phyloP scores from a whole-genome alignment of 805 yeast genomes.

The Saccharomycopsis fibuligera region DNA sequence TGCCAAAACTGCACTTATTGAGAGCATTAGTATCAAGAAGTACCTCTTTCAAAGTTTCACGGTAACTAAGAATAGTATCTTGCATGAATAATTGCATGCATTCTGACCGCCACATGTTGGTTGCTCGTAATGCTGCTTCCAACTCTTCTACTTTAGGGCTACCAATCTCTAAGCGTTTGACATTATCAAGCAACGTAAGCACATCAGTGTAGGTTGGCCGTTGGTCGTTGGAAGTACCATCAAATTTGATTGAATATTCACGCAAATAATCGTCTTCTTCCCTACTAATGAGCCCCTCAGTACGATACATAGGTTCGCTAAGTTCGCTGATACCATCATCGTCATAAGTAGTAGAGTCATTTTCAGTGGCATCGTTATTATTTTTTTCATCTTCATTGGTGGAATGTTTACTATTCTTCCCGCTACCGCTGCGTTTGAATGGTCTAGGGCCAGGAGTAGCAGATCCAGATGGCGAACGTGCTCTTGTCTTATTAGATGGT shows the following conservation, averaged over 20 bases:
- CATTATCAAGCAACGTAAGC: conserved; percentile 23
- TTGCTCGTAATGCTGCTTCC: conserved; percentile 24
- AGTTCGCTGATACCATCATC: not conserved
- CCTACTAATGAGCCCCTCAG: conserved; percentile 2
- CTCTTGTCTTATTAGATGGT: too few species aligned
- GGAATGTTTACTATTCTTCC: too few species aligned
- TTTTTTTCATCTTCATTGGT: not conserved
- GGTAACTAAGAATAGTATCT: not conserved
- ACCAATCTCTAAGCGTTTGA: conserved; percentile 21
- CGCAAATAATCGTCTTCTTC: conserved; percentile 8
- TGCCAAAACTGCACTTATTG: conserved; percentile 5
- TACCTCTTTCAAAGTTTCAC: conserved; percentile 12
- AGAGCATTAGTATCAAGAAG: conserved; percentile 1
- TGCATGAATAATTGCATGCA: conserved; percentile 32
- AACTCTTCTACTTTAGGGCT: conserved; percentile 18
- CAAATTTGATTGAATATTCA: conserved; percentile 21
- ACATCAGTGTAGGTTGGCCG: conserved; percentile 30
- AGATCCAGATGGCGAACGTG: too few species aligned
- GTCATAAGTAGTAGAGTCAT: not conserved
- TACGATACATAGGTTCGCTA: too few species aligned
- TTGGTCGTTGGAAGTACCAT: conserved; percentile 28
- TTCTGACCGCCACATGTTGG: conserved; percentile 34
- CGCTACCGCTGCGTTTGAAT: too few species aligned
- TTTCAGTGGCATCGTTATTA: not conserved
- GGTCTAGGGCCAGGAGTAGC: too few species aligned